Evolutionary conservation across 345 rosid species (phyloP).

Genomic region (Punica granatum): DNA sequence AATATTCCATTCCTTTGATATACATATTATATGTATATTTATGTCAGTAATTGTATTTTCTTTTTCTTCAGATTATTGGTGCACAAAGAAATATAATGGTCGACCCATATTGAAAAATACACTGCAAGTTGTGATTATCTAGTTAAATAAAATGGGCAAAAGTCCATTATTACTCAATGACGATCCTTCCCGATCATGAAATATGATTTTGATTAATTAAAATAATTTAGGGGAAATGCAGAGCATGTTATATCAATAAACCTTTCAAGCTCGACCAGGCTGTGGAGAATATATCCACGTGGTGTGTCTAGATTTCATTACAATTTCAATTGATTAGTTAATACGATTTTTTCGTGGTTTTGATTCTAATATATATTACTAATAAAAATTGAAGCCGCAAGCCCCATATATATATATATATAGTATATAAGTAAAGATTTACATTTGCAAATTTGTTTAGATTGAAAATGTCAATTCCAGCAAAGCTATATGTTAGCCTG

Average conservation of each 20-base stretch:
- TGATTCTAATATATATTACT: not conserved
- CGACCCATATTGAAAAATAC: not conserved
- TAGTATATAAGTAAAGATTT: too few relatives aligned
- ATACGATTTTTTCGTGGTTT: not conserved
- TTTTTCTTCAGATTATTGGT: too few relatives aligned
- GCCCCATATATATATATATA: not conserved
- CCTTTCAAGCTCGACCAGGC: slow-evolving; percentile 33
- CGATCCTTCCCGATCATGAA: slow-evolving; percentile 1
- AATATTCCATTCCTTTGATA: too few relatives aligned
- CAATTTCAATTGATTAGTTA: not conserved
- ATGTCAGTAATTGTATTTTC: too few relatives aligned
- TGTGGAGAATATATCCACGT: slow-evolving; percentile 42
- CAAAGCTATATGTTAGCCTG: too few relatives aligned
- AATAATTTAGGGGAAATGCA: not conserved
- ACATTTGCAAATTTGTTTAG: too few relatives aligned
- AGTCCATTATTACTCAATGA: slow-evolving; percentile 6
- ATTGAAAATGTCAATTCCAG: too few relatives aligned
- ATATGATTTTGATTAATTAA: not conserved
- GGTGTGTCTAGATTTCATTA: slow-evolving; percentile 21
- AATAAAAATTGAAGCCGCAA: not conserved
- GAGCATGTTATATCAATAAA: slow-evolving; percentile 7
- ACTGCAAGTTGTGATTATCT: not conserved
- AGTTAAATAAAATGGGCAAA: not conserved
- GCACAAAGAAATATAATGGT: too few relatives aligned
- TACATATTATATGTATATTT: too few relatives aligned